phyloP scores from a whole-genome alignment of 169 alveolate species.

The Theileria orientalis region DNA sequence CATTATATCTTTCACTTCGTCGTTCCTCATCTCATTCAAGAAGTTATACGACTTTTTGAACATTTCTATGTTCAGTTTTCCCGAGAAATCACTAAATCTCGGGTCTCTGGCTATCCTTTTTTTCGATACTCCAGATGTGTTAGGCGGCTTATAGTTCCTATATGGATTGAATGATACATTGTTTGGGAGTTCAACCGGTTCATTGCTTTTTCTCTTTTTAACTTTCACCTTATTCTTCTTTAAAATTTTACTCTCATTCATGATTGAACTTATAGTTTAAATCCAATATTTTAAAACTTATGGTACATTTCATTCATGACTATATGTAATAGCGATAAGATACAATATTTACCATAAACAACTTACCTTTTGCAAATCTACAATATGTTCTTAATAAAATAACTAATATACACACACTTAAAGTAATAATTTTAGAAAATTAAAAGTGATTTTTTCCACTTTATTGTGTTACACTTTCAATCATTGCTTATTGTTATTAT shows the following conservation, averaged over 20 bases:
- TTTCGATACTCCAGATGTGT: neutral
- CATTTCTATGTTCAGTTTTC: conserved; percentile 47
- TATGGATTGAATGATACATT: conserved; percentile 52
- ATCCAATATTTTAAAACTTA: neutral
- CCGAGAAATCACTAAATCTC: conserved; percentile 64
- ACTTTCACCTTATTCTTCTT: conserved; percentile 3
- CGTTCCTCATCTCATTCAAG: conserved; percentile 58
- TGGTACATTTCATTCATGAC: neutral
- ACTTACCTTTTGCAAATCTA: neutral
- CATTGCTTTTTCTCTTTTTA: conserved; percentile 40
- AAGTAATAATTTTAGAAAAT: neutral
- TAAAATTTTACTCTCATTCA: neutral
- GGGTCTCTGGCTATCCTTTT: conserved; percentile 55
- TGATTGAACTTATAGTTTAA: neutral
- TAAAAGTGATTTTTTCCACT: neutral
- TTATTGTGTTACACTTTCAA: conserved; percentile 3
- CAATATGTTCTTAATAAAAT: neutral
- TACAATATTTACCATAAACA: neutral
- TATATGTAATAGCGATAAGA: neutral
- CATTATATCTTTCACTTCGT: conserved; percentile 44
- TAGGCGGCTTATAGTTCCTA: conserved; percentile 2
- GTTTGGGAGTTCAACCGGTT: conserved; percentile 54
- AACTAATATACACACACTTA: neutral
- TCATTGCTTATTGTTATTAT: neutral
- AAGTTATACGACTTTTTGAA: conserved; percentile 60